Base-by-base conservation (phyloP, 805 yeast species). In the Schwanniomyces occidentalis region DNA sequence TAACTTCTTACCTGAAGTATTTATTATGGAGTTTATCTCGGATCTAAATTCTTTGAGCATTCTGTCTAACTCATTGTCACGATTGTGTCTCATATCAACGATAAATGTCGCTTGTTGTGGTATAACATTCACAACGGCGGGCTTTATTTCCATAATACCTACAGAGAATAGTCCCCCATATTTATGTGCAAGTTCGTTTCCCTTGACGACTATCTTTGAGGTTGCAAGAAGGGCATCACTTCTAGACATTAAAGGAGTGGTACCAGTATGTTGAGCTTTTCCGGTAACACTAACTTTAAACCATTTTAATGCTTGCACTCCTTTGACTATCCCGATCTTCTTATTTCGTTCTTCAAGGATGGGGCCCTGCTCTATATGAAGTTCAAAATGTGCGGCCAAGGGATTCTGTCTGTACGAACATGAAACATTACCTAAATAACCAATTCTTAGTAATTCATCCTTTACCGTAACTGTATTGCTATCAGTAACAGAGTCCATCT, bases 311-410 rank as follows among this genome's bases (percentile, higher is more conserved):
- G 82, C 83, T 52, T 82, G 88, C 19, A 73, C 85, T 19, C 83
- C 84, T 8, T 65, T 65, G 8, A 82, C 88, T 28, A 82, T 62
- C 21, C 90, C 90, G 37, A 82, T 75, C 37, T 71, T 70, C 48
- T 75, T 75, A 3, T 69, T 48, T 20, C 68, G 69, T 14, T 68
- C 68, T 51, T 82, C 87, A 32, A 82, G 64, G 24, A 80, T 68
- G 8, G 89, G 88, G 5, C 90, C 90, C 56, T 82, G 89, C 49
- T 82, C 89, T 40, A 82, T 82, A 51, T 82, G 90, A 35, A 82
- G 63, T 53, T 82, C 90, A 52, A 82, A 82, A 56, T 82, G 87
- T 6, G 83, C 82, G 14, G 78, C 76, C 15, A 82, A 58, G 14
- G 83, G 84, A 42, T 75, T 76, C 15, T 52, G 61, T 42, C 64